Evolutionary conservation across 257 asterid genomes (phyloP), one percentile per base, ranked within the genome.

Genomic region (Craterostigma plantagineum): DNA sequence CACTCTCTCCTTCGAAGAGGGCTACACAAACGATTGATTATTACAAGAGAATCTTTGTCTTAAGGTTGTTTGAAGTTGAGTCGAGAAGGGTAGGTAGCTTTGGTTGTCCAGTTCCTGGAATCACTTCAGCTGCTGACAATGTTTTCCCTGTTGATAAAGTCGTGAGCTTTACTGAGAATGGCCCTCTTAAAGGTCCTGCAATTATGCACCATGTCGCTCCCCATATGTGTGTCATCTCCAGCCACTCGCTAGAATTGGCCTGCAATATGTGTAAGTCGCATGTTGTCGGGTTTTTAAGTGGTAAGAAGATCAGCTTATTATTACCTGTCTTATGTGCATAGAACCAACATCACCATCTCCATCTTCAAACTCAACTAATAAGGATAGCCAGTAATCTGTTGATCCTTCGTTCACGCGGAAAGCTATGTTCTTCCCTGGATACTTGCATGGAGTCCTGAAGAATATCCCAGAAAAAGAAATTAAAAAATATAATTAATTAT

Each of bases 1-100:
- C 94, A 72, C 97, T 75, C 93, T 71, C 94, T 78, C 92, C 94
- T 81, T 81, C 46, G 94, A 79, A 76, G 79, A 76, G 68, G 97
- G 97, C 94, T 68, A 57, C 72, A 40, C 8, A n/a, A n/a, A 45
- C 14, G 48, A 18, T 46, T 55, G 49, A 36, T 58, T 18, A 9
- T 4, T 47, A 45, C 57, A 47, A n/a, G n/a, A n/a, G n/a, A n/a
- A 9, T 60, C 46, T 40, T 14, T n/a, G 10, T 40, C 12, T 40
- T 14, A 7, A 16, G 17, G 15, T 11, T 1, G 16, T 8, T 36
- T 60, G 59, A 87, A 87, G 72, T 87, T 87, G 57, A 87, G 98
- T 27, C 98, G 90, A 30, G 98, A 74, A 11, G 91, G 80, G 70
- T 87, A 87, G 49, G 98, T 87, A 45, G 95, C 98, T 57, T 74